Conservation (phyloP, 164 flowering plant genomes). For the Vitis labrusca region DNA sequence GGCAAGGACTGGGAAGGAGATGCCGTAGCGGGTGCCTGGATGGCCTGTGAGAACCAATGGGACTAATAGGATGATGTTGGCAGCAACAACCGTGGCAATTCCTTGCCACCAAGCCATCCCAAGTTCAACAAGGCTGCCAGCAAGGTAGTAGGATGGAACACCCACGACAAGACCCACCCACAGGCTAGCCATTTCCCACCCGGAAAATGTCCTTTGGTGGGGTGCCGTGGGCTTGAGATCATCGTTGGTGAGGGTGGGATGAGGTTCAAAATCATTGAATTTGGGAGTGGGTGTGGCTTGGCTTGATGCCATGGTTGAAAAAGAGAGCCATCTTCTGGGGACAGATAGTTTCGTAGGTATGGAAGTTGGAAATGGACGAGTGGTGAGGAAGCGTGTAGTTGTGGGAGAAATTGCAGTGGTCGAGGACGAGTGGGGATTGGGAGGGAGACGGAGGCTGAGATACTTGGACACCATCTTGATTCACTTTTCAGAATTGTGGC, state of each 20-base stretch:
- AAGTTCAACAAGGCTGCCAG: constrained; percentile 90
- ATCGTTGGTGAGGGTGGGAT: constrained; percentile 59
- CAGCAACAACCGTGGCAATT: constrained; percentile 72
- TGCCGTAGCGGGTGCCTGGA: constrained; percentile 81
- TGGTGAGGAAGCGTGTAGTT: not conserved
- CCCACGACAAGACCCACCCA: constrained; percentile 93
- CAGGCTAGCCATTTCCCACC: constrained; percentile 77
- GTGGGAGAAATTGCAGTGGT: constrained; percentile 10
- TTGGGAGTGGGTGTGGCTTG: constrained; percentile 4
- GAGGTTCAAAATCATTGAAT: constrained; percentile 31
- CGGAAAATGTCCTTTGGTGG: constrained; percentile 49
- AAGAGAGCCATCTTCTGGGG: constrained; percentile 17
- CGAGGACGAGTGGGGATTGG: constrained; percentile 24
- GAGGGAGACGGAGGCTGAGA: constrained; percentile 39
- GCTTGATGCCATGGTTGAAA: constrained; percentile 35
- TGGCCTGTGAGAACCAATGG: constrained; percentile 74
- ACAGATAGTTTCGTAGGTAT: not conserved
- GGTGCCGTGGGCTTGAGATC: constrained; percentile 66
- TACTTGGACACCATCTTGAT: constrained; percentile 42
- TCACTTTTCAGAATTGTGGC: constrained; percentile 10
- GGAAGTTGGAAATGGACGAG: not conserved
- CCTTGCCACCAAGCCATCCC: constrained; percentile 99
- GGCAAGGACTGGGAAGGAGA: constrained; percentile 83
- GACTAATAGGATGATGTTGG: constrained; percentile 65
- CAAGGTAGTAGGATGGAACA: constrained; percentile 83